Evolutionary conservation across 2,329 filamentous ascomycete species (phyloP), one percentile per base, ranked within the genome.

Genomic region (Apiospora sp.): DNA sequence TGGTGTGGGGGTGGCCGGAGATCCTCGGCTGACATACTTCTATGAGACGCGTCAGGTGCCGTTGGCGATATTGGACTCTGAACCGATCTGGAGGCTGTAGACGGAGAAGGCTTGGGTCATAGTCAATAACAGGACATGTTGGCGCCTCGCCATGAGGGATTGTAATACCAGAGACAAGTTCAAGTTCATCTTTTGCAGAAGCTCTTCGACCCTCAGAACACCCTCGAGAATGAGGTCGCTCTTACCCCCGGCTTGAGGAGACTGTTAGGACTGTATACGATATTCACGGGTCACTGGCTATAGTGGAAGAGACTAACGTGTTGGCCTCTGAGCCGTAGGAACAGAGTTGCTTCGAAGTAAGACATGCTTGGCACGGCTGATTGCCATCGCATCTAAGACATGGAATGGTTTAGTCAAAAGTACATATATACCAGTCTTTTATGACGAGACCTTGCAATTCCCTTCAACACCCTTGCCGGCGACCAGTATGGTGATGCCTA

Each of bases 161-260:
- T 34, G 4, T 22, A 4, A 8, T 70, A 70, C 68, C 68, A 70
- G 14, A 41, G 68, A 70, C 71, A 87, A 77, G 30, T 79, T 81
- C 30, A 82, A 78, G 70, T 83, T 84, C 73, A 88, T 81, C 72
- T 87, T 84, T 27, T 85, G 82, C 5, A 88, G 80, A 14, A 84
- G 80, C 69, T 80, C 83, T 74, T 88, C 87, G 27, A 87, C 83
- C 19, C 86, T 81, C 1, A 87, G 75, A 3, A 87, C 85, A 6
- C 86, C 85, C 72, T 87, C 86, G 3, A 88, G 82, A 30, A 88
- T 87, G 67, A 87, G 78, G 72, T 88, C 87, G 61, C 83, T 87
- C 75, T 88, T 88, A 43, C 86, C 86, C 73, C 86, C 82, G 67
- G 83, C 86, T 14, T 37, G n/a, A 37, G 10, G 10, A 41, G 1